Evolutionary conservation across 179 eudicot genomes (phyloP).

Genomic region (Sideroxylon spinosum): DNA sequence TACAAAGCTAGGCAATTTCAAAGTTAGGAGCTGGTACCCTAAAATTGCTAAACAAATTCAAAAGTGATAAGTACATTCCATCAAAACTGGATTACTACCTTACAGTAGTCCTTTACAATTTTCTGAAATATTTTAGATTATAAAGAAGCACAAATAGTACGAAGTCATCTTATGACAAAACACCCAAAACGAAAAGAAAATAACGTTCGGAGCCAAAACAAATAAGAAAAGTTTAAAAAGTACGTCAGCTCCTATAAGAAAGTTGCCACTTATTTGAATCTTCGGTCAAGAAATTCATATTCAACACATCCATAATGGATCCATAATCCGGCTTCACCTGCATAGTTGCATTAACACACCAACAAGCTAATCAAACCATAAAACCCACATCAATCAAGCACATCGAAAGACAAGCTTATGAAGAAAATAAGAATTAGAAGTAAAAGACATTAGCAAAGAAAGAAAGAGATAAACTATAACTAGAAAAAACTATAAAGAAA

Average conservation of each 20-base stretch:
- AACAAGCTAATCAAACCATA: too few relatives aligned
- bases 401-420: too few relatives aligned
- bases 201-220: not conserved
- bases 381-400: too few relatives aligned
- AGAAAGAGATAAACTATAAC: too few relatives aligned
- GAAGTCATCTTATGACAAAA: not conserved
- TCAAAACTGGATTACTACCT: slow-evolving; percentile 11
- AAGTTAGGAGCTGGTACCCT: too few relatives aligned
- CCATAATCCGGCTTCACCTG: slow-evolving; percentile 81
- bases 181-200: not conserved
- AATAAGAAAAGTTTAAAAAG: not conserved
- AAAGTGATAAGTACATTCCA: not conserved
- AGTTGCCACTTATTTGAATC: slow-evolving; percentile 23
- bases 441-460: too few relatives aligned
- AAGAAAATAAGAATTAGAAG: too few relatives aligned
- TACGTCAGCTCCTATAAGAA: slow-evolving; percentile 5
- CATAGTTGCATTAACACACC: slow-evolving; percentile 66
- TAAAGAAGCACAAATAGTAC: slow-evolving; percentile 10
- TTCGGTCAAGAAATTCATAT: slow-evolving; percentile 42
- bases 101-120: slow-evolving; percentile 4
- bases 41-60: not conserved
- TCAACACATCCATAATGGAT: slow-evolving; percentile 81
- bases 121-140: not conserved
- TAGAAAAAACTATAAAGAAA: too few relatives aligned
- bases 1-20: not conserved